Base-by-base conservation (phyloP, 108 stramenopile genomes). In the Nitzschia sp. region DNA sequence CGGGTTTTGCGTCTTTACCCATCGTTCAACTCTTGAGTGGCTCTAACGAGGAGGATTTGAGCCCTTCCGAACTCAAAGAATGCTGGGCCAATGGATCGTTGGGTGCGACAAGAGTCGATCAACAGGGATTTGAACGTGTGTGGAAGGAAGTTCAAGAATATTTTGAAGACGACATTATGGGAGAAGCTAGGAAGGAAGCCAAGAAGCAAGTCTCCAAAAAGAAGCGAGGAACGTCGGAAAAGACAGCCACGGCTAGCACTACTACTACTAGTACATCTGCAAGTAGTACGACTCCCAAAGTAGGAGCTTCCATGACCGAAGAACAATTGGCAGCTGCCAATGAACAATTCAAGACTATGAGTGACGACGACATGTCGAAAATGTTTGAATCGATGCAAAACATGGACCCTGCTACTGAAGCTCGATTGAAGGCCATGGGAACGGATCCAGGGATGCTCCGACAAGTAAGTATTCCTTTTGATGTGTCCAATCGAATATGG, bases 131-230 rank as follows among this genome's bases (percentile, higher is more conserved):
- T 66, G 80, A 85, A 74, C 66, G 88, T 28, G 88, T 89, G 17
- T 89, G 85, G 88, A 83, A 76, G 23, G 88, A 89, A 70, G 85
- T 89, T 2, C 88, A 89, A 66, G 88, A 89, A 25, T 85, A 89
- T 58, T 89, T 85, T 71, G 81, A 86, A 61, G 79, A 81, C 21
- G 85, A 86, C 52, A 76, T 89, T 16, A 83, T 89, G 84, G 83
- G 77, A 21, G 85, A 82, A 35, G 67, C 85, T n/a, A 38, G 76
- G n/a, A 63, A 81, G 55, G 60, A 58, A 33, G 58, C 76, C 16
- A 64, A 50, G 19, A 64, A 64, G 15, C 35, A 34, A 56, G 25
- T 56, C 38, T 16, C 56, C 3, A 29, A 34, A 29, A 71, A 77
- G 47, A 57, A 56, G 6, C 26, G 28, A 15, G 45, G 80, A 29